Conservation (phyloP, 1,139 yeast genomes). For the Groenewaldozyma auringiensis region DNA sequence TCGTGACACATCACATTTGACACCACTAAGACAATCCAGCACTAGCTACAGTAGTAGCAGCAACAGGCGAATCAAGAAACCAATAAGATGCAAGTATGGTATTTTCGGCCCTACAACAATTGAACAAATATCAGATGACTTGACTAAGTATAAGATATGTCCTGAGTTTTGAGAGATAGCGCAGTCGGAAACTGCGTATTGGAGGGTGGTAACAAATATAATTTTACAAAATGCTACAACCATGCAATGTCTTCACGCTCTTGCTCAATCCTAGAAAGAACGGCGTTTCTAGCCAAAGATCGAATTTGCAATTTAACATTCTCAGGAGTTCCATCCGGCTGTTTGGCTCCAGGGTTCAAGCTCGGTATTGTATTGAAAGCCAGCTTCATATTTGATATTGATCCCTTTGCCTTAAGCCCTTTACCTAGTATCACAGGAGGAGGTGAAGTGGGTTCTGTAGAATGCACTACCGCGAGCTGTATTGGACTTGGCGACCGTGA, state of each 20-base stretch:
- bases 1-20: too few species aligned
- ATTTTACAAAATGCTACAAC: background rate
- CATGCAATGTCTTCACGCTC: conserved; percentile 11
- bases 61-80: too few species aligned
- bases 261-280: conserved; percentile 21
- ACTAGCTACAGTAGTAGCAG: too few species aligned
- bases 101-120: background rate
- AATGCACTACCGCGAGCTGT: conserved; percentile 2
- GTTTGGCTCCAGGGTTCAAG: background rate
- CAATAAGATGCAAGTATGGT: too few species aligned
- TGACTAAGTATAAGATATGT: background rate
- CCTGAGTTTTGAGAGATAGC: too few species aligned
- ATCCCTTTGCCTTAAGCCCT: conserved; percentile 7
- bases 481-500: conserved; percentile 1
- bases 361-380: background rate
- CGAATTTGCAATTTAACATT: conserved; percentile 18
- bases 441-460: conserved; percentile 1
- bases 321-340: conserved; percentile 8
- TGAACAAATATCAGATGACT: background rate
- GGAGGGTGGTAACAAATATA: too few species aligned
- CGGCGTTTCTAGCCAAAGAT: conserved; percentile 26
- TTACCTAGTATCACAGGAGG: background rate
- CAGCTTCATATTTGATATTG: conserved; percentile 3
- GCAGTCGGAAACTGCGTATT: too few species aligned
- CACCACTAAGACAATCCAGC: too few species aligned